Conservation (phyloP, 2,329 filamentous ascomycete genomes). For the Trichothecium roseum region DNA sequence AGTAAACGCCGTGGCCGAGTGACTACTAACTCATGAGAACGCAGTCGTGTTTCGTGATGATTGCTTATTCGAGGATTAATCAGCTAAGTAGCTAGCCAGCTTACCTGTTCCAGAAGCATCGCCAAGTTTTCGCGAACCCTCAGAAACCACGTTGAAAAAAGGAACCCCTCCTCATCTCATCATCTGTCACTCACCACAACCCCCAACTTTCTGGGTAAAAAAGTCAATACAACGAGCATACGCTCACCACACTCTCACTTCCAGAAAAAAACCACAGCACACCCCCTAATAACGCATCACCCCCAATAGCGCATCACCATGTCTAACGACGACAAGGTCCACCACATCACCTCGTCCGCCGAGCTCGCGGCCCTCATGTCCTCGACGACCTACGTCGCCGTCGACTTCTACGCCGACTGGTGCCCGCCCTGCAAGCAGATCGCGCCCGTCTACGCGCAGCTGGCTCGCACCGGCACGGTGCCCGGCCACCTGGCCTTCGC, state of each 20-base stretch:
- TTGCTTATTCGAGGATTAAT: no score
- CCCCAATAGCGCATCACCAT: constrained; percentile 5
- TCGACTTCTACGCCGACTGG: constrained; percentile 43
- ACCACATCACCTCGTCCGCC: constrained; percentile 16
- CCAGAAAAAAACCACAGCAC: neutral
- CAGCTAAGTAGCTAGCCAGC: no score
- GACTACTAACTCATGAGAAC: no score
- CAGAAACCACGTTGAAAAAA: neutral
- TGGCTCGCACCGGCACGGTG: constrained; percentile 16
- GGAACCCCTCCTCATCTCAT: neutral
- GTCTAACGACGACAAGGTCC: constrained; percentile 12
- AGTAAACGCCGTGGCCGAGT: no score
- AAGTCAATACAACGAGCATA: no score
- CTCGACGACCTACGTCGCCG: constrained; percentile 28
- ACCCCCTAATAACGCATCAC: neutral
- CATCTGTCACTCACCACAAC: neutral
- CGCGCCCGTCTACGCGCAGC: constrained; percentile 28
- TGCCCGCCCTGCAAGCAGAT: constrained; percentile 39
- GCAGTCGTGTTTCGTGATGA: no score
- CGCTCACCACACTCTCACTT: no score
- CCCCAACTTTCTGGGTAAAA: no score
- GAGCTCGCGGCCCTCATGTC: constrained; percentile 27
- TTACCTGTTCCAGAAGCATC: no score
- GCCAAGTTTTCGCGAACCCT: no score
- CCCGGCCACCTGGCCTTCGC: constrained; percentile 58